phyloP scores from a whole-genome alignment of 257 asterid genomes.

The Solanum phureja region DNA sequence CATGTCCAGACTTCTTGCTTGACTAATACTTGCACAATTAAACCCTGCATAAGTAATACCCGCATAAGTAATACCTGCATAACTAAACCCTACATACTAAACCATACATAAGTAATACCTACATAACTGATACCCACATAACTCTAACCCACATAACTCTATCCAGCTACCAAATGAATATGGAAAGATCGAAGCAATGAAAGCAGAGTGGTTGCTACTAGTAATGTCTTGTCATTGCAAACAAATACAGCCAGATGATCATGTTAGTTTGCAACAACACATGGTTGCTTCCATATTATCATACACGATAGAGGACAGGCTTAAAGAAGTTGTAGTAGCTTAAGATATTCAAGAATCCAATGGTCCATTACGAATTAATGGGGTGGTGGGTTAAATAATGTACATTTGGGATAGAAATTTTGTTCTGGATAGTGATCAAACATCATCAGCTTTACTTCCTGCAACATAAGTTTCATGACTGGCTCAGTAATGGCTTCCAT shows the following conservation, averaged over 20 bases:
- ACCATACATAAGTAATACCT: too few relatives aligned
- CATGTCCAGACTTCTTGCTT: background rate
- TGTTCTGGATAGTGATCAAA: slow-evolving; percentile 6
- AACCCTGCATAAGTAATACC: background rate
- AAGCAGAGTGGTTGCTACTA: background rate
- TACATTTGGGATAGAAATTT: slow-evolving; percentile 24
- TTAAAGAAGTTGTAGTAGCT: background rate
- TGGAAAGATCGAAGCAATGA: background rate
- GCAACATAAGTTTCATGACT: slow-evolving; percentile 44
- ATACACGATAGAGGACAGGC: background rate
- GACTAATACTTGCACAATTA: too few relatives aligned
- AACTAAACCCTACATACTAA: too few relatives aligned
- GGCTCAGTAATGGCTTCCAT: slow-evolving; percentile 28
- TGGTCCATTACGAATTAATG: background rate
- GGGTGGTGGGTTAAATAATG: slow-evolving; percentile 17
- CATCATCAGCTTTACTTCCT: slow-evolving; percentile 61
- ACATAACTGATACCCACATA: too few relatives aligned
- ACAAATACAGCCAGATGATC: background rate
- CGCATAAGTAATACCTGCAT: too few relatives aligned
- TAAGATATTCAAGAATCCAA: background rate
- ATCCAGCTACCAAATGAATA: background rate
- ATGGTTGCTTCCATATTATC: background rate
- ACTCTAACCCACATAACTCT: too few relatives aligned
- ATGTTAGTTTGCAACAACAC: background rate
- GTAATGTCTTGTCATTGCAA: background rate